A percentile compares a stretch with the other conserved stretches of the same genome.
These are phyloP conservation scores for Mycocalia duriaeana DNA, from an alignment of 1,284 basidiomycete species.

Conservation along the genomic window DNA sequence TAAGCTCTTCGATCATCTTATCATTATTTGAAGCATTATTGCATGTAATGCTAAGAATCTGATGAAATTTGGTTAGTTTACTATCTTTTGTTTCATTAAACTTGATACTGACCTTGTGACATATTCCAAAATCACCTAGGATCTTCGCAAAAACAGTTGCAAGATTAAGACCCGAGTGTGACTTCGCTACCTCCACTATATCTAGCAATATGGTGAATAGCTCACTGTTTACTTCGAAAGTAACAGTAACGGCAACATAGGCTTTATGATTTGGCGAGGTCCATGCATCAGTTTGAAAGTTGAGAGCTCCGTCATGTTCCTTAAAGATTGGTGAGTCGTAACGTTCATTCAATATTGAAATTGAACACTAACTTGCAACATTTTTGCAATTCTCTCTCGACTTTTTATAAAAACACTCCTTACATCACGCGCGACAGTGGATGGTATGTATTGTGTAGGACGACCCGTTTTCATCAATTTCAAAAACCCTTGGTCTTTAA, in stretches of 20 bases:
- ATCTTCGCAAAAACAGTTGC: constrained; percentile 13
- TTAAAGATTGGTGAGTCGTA: background rate
- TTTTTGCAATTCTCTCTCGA: background rate
- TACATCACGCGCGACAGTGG: background rate
- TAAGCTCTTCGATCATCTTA: constrained; percentile 7
- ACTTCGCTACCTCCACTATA: constrained; percentile 13
- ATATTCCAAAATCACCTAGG: constrained; percentile 15
- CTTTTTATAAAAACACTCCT: background rate
- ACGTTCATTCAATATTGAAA: background rate
- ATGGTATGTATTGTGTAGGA: constrained; percentile 13
- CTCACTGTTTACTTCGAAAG: constrained; percentile 6
- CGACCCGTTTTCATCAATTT: constrained; percentile 14
- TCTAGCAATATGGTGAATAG: constrained; percentile 13
- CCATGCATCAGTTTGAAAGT: background rate
- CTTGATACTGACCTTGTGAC: constrained; percentile 13
- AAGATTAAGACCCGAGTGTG: constrained; percentile 12
- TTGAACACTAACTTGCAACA: background rate
- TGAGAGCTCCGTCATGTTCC: background rate
- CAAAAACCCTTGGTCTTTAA: constrained; percentile 11
- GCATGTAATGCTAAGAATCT: constrained; percentile 14
- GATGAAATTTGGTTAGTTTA: background rate
- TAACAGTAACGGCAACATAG: constrained; percentile 3
- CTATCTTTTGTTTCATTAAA: background rate
- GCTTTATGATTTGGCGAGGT: background rate
- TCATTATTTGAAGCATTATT: constrained; percentile 12